phyloP scores from a whole-genome alignment of 1,284 basidiomycete genomes.

The Puccinia hordei region DNA sequence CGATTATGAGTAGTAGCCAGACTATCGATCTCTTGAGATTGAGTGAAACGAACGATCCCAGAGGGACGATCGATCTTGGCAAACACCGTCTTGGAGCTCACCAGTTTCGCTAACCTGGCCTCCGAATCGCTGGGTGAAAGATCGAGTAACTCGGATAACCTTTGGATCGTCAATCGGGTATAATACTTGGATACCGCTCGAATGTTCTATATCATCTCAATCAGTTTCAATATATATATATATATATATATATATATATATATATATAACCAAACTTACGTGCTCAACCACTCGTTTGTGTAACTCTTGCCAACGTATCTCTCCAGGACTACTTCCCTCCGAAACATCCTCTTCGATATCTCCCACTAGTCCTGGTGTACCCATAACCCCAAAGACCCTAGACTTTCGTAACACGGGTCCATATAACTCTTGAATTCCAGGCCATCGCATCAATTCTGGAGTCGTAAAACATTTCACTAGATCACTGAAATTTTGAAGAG shows the following conservation, averaged over 20 bases:
- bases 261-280: constrained; percentile 64
- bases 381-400: constrained; percentile 68
- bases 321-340: constrained; percentile 61
- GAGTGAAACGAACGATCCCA: constrained; percentile 82
- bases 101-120: constrained; percentile 80
- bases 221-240: no score
- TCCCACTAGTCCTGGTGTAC: constrained; percentile 53
- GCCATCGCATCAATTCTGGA: constrained; percentile 95
- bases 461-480: constrained; percentile 95
- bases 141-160: constrained; percentile 85
- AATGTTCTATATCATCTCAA: constrained; percentile 86
- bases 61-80: constrained; percentile 90
- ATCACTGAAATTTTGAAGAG: constrained; percentile 65
- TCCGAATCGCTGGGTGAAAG: constrained; percentile 80
- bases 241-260: neutral
- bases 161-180: constrained; percentile 80
- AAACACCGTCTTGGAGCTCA: constrained; percentile 86
- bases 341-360: constrained; percentile 56
- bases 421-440: constrained; percentile 88
- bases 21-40: no score
- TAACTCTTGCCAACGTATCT: constrained; percentile 89
- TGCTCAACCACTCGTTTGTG: constrained; percentile 97
- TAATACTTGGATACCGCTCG: constrained; percentile 94
- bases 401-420: constrained; percentile 79
- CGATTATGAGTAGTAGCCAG: constrained; percentile 66